These are phyloP conservation scores for Hydrangea macrophylla DNA, from an alignment of 148 eudicot genomes.

Conservation along the genomic window DNA sequence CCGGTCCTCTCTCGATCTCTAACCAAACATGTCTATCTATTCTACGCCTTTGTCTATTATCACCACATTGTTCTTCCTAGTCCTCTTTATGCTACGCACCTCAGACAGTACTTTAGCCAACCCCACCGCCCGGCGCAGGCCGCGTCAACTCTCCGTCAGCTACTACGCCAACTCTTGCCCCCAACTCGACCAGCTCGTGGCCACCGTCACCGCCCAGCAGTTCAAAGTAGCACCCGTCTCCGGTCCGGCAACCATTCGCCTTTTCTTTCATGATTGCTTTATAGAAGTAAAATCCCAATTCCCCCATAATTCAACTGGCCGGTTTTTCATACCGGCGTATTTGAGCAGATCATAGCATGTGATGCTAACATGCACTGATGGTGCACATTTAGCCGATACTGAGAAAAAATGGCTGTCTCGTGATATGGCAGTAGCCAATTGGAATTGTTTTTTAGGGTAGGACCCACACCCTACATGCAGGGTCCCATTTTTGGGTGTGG, in stretches of 20 bases:
- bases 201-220: constrained; percentile 57
- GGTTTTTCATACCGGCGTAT: not conserved
- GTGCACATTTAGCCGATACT: too few relatives aligned
- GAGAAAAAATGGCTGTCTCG: too few relatives aligned
- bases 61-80: constrained; percentile 11
- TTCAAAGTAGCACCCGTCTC: constrained; percentile 55
- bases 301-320: not conserved
- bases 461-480: too few relatives aligned
- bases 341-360: not conserved
- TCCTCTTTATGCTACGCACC: constrained; percentile 18
- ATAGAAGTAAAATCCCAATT: constrained; percentile 48
- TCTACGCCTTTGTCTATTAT: constrained; percentile 15
- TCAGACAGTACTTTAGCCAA: constrained; percentile 16
- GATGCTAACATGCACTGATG: not conserved
- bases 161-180: constrained; percentile 83
- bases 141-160: constrained; percentile 47
- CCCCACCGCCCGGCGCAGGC: constrained; percentile 16
- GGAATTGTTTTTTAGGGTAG: too few relatives aligned
- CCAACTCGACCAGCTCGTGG: constrained; percentile 68
- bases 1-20: not conserved
- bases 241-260: constrained; percentile 83
- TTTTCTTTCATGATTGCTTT: constrained; percentile 96
- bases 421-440: too few relatives aligned
- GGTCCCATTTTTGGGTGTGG: too few relatives aligned
- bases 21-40: constrained; percentile 22